Percentiles rank a stretch among this genome's conserved stretches.
These are phyloP conservation scores for Colletotrichum neosansevieriae DNA, from an alignment of 2,329 filamentous ascomycete genomes.

Conservation along the genomic window DNA sequence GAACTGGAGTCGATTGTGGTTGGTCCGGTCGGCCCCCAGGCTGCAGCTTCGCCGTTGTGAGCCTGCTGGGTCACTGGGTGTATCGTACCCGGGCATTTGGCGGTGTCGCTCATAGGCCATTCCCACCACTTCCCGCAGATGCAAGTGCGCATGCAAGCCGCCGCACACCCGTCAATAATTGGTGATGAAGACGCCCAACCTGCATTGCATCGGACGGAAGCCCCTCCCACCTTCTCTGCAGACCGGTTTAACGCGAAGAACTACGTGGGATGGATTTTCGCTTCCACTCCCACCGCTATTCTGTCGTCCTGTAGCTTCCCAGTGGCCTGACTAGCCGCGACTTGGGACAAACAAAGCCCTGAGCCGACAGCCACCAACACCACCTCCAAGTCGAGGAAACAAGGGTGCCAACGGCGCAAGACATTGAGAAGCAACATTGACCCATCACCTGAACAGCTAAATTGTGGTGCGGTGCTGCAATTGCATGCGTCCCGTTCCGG, in stretches of 20 bases:
- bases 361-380: slow-evolving; percentile 14
- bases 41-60: slow-evolving; percentile 25
- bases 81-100: slow-evolving; percentile 40
- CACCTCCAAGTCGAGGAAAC: not conserved
- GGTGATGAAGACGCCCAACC: slow-evolving; percentile 35
- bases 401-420: slow-evolving; percentile 34
- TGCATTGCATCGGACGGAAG: slow-evolving; percentile 37
- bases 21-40: slow-evolving; percentile 28
- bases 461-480: slow-evolving; percentile 19
- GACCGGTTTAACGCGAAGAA: slow-evolving; percentile 25
- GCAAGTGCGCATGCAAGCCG: slow-evolving; percentile 38
- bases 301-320: slow-evolving; percentile 20
- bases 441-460: slow-evolving; percentile 34
- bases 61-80: slow-evolving; percentile 16
- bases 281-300: slow-evolving; percentile 32
- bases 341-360: slow-evolving; percentile 17
- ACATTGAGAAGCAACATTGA: slow-evolving; percentile 26
- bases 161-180: slow-evolving; percentile 39
- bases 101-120: slow-evolving; percentile 37
- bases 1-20: slow-evolving; percentile 9
- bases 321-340: slow-evolving; percentile 38
- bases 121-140: slow-evolving; percentile 34
- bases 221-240: slow-evolving; percentile 22
- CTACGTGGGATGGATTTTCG: slow-evolving; percentile 31
- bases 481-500: slow-evolving; percentile 38